Evolutionary conservation across 805 yeast genomes (phyloP).

Genomic region (Monosporozyma yasuniensis): DNA sequence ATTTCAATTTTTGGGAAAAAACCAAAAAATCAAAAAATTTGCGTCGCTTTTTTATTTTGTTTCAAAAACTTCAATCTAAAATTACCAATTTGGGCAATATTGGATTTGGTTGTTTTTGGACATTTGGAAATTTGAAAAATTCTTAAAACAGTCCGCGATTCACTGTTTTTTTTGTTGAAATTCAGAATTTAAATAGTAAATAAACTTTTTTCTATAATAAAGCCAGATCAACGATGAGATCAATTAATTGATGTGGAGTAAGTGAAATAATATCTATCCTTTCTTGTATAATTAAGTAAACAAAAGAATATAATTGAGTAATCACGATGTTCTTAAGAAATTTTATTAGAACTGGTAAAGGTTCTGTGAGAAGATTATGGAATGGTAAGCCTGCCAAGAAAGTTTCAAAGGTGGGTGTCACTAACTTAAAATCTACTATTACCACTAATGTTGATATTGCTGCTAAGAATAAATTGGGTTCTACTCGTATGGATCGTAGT

Average conservation of each 20-base stretch:
- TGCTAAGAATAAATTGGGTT: not conserved
- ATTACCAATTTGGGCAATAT: too few relatives aligned
- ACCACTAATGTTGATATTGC: not conserved
- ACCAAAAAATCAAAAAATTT: too few relatives aligned
- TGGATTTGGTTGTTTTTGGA: too few relatives aligned
- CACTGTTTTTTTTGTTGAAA: not conserved
- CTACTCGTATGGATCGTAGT: not conserved
- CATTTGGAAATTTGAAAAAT: not conserved
- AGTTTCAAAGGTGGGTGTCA: not conserved
- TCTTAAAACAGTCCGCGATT: not conserved
- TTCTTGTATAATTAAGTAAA: not conserved
- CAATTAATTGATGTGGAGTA: not conserved
- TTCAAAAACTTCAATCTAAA: too few relatives aligned
- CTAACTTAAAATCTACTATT: not conserved
- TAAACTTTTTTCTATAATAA: not conserved
- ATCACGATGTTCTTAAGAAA: not conserved
- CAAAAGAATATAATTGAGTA: not conserved
- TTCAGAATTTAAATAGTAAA: not conserved
- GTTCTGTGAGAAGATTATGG: slow-evolving; percentile 1
- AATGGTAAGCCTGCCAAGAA: not conserved
- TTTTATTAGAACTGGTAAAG: not conserved
- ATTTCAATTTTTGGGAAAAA: too few relatives aligned
- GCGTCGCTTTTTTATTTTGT: too few relatives aligned
- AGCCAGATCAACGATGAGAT: not conserved
- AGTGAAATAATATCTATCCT: not conserved